A percentile compares a stretch with the other conserved stretches of the same genome.
phyloP scores from a whole-genome alignment of 2,329 filamentous ascomycete genomes.

The Aspergillus brunneoviolaceus region DNA sequence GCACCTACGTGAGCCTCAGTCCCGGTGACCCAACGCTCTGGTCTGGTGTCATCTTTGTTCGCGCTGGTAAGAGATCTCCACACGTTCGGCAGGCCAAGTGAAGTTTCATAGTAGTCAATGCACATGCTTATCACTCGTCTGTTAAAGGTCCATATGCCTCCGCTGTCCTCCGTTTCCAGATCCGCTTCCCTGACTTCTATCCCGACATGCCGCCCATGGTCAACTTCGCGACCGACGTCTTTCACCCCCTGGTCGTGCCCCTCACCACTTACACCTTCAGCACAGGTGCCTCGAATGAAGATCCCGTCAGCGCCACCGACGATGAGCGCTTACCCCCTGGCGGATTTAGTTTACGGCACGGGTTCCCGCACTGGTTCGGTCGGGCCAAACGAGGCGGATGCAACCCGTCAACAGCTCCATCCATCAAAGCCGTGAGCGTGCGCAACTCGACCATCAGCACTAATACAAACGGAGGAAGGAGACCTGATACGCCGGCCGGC shows the following conservation, averaged over 20 bases:
- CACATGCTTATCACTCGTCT: neutral
- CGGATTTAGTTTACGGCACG: conserved; percentile 85
- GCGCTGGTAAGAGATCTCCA: conserved; percentile 63
- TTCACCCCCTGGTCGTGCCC: conserved; percentile 89
- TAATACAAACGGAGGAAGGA: neutral
- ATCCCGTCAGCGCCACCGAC: conserved; percentile 79
- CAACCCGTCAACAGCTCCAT: conserved; percentile 32
- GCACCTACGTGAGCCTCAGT: conserved; percentile 81
- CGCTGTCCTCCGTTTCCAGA: conserved; percentile 83
- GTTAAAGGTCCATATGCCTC: conserved; percentile 78
- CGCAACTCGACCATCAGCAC: conserved; percentile 29
- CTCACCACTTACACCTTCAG: conserved; percentile 94
- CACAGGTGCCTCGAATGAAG: conserved; percentile 70
- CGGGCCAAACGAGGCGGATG: conserved; percentile 49
- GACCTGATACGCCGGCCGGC: neutral
- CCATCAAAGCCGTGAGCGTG: conserved; percentile 44
- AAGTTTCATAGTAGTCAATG: neutral
- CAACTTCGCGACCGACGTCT: conserved; percentile 88
- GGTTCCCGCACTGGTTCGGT: conserved; percentile 89
- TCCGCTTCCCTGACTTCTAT: conserved; percentile 80
- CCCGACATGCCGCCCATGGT: conserved; percentile 78
- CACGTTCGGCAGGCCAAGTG: neutral
- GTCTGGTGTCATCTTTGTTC: conserved; percentile 89
- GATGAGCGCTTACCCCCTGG: conserved; percentile 82
- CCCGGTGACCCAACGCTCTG: conserved; percentile 79